Evolutionary conservation across 345 rosid species (phyloP), one percentile per base, ranked within the genome.

Genomic region (Durio zibethinus): DNA sequence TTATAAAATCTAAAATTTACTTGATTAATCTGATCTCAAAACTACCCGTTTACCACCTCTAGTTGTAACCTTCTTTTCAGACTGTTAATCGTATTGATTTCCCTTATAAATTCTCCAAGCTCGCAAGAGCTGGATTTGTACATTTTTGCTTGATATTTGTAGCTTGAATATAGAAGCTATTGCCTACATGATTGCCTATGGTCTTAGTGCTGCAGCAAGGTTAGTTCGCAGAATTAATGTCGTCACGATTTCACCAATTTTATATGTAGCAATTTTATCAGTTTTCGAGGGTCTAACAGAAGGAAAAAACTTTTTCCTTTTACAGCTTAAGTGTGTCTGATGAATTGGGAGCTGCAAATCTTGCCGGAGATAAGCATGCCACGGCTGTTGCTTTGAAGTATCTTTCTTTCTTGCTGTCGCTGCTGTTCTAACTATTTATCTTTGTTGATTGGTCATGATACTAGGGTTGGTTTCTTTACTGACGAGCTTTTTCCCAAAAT

Each of bases 321-420:
- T 35, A 61, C 82, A 86, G 91, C 77, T 84, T 89, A 48, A 86
- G 91, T 64, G 87, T 89, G 69, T 86, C 90, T 5, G 86, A 89
- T 59, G 88, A 87, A 73, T 38, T 86, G 62, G 93, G 89, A 73
- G 88, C 90, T 0, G 89, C 79, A 56, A 75, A 68, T 1, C 29
- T 79, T 1, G 45, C 18, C 14, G n/a, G 12, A 76, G 88, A 87
- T 0, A 87, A 81, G 63, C 59, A 57, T 18, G 87, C 86, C 61
- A 82, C 76, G 85, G 63, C 45, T 4, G 73, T 81, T 52, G 70
- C 82, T 52, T 65, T 85, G 38, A 81, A 80, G 75, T 87, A 43
- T 73, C 87, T 1, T 10, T 85, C 29, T 38, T 80, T 31, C 87
- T 88, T 45, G 86, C 82, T 10, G 57, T 83, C 7, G 0, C 48